phyloP scores from a whole-genome alignment of 164 flowering plant species.

The Platanus orientalis region DNA sequence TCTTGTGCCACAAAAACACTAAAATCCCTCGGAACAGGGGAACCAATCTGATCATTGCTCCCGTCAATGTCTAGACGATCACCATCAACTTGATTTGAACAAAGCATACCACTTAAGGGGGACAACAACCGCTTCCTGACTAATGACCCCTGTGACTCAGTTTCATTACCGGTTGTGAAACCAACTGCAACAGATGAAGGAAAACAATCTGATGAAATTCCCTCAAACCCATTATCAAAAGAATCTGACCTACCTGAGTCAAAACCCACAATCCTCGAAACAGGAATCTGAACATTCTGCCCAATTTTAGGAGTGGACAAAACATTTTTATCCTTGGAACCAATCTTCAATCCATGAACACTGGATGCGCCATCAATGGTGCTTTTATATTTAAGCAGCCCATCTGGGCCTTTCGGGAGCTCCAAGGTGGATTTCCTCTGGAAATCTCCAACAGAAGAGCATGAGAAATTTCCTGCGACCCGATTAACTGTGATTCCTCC shows the following conservation, averaged over 20 bases:
- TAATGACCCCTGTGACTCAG: slow-evolving; percentile 36
- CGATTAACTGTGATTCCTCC: slow-evolving; percentile 18
- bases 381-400: slow-evolving; percentile 15
- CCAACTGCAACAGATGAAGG: slow-evolving; percentile 20
- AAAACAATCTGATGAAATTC: slow-evolving; percentile 9
- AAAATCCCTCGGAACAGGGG: slow-evolving; percentile 3
- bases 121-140: slow-evolving; percentile 71
- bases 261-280: slow-evolving; percentile 73
- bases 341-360: slow-evolving; percentile 28
- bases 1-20: slow-evolving; percentile 28
- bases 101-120: slow-evolving; percentile 52
- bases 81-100: slow-evolving; percentile 33
- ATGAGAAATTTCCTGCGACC: slow-evolving; percentile 15
- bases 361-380: slow-evolving; percentile 25
- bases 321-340: slow-evolving; percentile 25
- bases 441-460: slow-evolving; percentile 37
- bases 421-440: slow-evolving; percentile 36
- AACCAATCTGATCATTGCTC: slow-evolving; percentile 12
- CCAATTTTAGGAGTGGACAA: slow-evolving; percentile 29
- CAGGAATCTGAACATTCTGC: slow-evolving; percentile 40
- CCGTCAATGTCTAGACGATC: slow-evolving; percentile 44
- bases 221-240: slow-evolving; percentile 18
- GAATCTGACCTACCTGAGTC: slow-evolving; percentile 30
- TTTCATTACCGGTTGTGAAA: slow-evolving; percentile 14
- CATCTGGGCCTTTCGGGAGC: slow-evolving; percentile 23